Evolutionary conservation across 768 basidiomycete genomes (phyloP).

Genomic region (Pulveroboletus sp.): DNA sequence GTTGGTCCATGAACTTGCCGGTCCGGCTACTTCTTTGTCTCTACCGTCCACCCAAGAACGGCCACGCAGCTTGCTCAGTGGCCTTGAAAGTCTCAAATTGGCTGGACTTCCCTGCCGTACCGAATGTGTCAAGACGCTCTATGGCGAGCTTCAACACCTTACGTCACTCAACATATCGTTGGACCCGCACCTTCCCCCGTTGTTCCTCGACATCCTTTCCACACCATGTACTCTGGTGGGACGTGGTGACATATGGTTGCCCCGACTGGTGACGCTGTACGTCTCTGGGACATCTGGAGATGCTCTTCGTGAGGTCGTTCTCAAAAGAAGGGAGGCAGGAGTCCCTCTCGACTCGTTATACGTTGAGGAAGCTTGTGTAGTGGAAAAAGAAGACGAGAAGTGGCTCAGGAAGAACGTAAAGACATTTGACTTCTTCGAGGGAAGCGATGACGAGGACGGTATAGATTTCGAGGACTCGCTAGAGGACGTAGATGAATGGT

Average conservation of each 20-base stretch:
- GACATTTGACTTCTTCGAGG: constrained; percentile 52
- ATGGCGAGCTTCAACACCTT: constrained; percentile 46
- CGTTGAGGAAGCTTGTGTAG: constrained; percentile 41
- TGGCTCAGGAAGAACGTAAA: constrained; percentile 53
- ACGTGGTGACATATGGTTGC: constrained; percentile 35
- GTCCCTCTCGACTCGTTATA: constrained; percentile 42
- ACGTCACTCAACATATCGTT: constrained; percentile 39
- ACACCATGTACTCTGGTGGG: not conserved
- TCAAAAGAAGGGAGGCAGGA: constrained; percentile 37
- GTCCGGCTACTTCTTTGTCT: constrained; percentile 19
- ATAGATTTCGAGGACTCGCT: constrained; percentile 24
- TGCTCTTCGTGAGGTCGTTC: constrained; percentile 42
- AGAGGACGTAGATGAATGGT: constrained; percentile 14
- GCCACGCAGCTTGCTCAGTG: constrained; percentile 35
- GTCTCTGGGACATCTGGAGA: constrained; percentile 41
- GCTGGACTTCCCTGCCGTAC: constrained; percentile 42
- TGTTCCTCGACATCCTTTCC: constrained; percentile 25
- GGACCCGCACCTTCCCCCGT: constrained; percentile 20
- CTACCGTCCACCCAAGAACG: constrained; percentile 34
- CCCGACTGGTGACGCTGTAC: constrained; percentile 45
- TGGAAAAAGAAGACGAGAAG: constrained; percentile 38
- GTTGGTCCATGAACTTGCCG: constrained; percentile 40
- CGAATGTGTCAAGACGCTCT: constrained; percentile 34
- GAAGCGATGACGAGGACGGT: constrained; percentile 43
- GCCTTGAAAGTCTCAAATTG: constrained; percentile 51